Conservation (phyloP, 2,329 filamentous ascomycete species). For the Penicillium sp. region DNA sequence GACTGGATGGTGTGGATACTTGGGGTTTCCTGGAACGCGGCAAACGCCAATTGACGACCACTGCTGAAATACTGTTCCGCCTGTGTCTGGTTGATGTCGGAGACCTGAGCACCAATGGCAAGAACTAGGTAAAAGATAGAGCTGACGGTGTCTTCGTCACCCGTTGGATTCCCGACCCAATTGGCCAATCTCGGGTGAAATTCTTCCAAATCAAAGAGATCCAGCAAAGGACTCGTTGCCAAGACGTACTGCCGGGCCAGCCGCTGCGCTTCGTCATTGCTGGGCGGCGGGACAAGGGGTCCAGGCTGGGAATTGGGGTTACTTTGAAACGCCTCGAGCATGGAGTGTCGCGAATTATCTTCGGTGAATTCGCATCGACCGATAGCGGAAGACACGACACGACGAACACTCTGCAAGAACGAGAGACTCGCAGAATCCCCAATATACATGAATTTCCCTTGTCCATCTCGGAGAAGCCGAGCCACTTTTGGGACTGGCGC, state of each 20-base stretch:
- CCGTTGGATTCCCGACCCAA: slow-evolving; percentile 38
- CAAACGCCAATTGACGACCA: slow-evolving; percentile 46
- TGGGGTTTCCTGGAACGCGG: slow-evolving; percentile 49
- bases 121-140: slow-evolving; percentile 53
- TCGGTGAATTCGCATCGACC: slow-evolving; percentile 44
- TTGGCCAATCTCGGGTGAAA: slow-evolving; percentile 39
- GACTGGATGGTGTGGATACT: slow-evolving; percentile 53
- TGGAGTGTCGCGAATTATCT: slow-evolving; percentile 42
- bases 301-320: slow-evolving; percentile 30
- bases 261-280: slow-evolving; percentile 40
- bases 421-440: slow-evolving; percentile 55
- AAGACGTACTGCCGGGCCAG: slow-evolving; percentile 46
- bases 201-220: slow-evolving; percentile 50
- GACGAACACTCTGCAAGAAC: slow-evolving; percentile 53
- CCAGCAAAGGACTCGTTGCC: slow-evolving; percentile 49
- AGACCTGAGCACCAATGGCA: slow-evolving; percentile 49
- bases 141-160: slow-evolving; percentile 43
- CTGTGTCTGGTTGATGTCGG: slow-evolving; percentile 38
- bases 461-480: slow-evolving; percentile 51
- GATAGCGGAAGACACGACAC: slow-evolving; percentile 48
- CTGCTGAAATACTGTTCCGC: slow-evolving; percentile 50
- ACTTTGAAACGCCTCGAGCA: slow-evolving; percentile 42
- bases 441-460: slow-evolving; percentile 56
- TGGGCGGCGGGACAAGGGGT: slow-evolving; percentile 32
- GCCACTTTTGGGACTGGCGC: slow-evolving; percentile 39